Conservation (phyloP, 495 filamentous ascomycete species). For the Pyrenula massariospora region DNA sequence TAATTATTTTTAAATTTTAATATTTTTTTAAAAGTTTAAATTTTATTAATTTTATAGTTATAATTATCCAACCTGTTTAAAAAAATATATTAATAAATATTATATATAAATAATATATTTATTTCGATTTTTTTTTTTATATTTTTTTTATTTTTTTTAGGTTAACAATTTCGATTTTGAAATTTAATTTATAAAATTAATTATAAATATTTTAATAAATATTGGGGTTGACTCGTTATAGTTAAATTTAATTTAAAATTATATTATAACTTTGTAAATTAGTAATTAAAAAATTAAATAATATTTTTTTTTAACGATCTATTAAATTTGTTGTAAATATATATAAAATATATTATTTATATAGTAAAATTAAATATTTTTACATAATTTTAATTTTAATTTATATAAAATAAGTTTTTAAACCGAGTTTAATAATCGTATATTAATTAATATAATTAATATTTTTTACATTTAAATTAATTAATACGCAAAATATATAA, state of each 20-base stretch:
- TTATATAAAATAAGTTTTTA: background rate
- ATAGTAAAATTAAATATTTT: background rate
- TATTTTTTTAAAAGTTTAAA: background rate
- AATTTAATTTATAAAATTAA: background rate
- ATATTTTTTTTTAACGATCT: background rate
- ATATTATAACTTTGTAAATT: background rate
- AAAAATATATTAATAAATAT: background rate
- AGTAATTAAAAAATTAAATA: background rate
- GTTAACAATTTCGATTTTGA: background rate
- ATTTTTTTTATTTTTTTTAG: background rate
- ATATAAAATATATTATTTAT: background rate
- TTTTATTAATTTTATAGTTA: background rate
- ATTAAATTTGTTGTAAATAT: slow-evolving; percentile 3
- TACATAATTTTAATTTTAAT: slow-evolving; percentile 2
- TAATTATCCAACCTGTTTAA: background rate
- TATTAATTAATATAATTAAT: background rate
- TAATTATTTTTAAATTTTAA: background rate
- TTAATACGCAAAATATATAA: slow-evolving; percentile 1
- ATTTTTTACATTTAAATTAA: slow-evolving; percentile 5
- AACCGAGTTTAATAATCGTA: background rate
- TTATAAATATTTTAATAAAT: background rate
- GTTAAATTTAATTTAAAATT: background rate
- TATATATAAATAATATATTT: background rate
- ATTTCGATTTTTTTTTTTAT: background rate
- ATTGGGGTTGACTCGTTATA: background rate